Conservation (phyloP, 2,329 filamentous ascomycete genomes). For the Chrysoporthe deuterocubensis region DNA sequence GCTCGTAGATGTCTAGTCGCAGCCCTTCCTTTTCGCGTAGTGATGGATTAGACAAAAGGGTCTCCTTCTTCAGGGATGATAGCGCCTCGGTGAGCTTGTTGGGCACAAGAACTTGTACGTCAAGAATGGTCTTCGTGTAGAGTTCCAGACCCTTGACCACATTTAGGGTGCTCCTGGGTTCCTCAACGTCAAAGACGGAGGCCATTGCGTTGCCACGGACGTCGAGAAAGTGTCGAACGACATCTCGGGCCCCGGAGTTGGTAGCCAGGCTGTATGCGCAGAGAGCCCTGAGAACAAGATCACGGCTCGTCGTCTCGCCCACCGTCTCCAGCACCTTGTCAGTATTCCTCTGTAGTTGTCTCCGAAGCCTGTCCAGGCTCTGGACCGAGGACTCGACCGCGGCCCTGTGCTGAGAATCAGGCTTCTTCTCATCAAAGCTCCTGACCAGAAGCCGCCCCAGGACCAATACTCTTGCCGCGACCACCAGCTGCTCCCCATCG, state of each 20-base stretch:
- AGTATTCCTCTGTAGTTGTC: constrained; percentile 68
- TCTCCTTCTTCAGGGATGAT: constrained; percentile 67
- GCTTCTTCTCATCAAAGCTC: constrained; percentile 61
- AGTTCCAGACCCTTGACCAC: constrained; percentile 71
- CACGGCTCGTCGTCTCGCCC: constrained; percentile 52
- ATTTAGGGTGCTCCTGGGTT: constrained; percentile 47
- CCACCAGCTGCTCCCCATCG: constrained; percentile 55
- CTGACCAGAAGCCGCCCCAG: constrained; percentile 77
- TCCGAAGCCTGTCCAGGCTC: constrained; percentile 64
- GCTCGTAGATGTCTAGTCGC: constrained; percentile 75
- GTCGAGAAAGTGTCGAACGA: constrained; percentile 76
- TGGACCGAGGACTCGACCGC: constrained; percentile 65
- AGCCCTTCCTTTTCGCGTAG: constrained; percentile 71
- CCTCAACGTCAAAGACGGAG: constrained; percentile 58
- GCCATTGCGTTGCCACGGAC: constrained; percentile 72
- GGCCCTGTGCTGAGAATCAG: constrained; percentile 40
- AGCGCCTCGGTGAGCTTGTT: constrained; percentile 72
- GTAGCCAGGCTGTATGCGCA: constrained; percentile 83
- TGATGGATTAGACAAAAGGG: constrained; percentile 72
- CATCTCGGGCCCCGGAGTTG: constrained; percentile 78
- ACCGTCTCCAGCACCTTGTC: constrained; percentile 70
- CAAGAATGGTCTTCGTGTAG: constrained; percentile 76
- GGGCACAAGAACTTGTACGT: constrained; percentile 78
- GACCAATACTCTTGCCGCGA: constrained; percentile 74
- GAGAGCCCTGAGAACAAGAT: constrained; percentile 71